A percentile compares a stretch with the other conserved stretches of the same genome.
phyloP scores from a whole-genome alignment of 352 stramenopile genomes.

The Phytophthora citricola region DNA sequence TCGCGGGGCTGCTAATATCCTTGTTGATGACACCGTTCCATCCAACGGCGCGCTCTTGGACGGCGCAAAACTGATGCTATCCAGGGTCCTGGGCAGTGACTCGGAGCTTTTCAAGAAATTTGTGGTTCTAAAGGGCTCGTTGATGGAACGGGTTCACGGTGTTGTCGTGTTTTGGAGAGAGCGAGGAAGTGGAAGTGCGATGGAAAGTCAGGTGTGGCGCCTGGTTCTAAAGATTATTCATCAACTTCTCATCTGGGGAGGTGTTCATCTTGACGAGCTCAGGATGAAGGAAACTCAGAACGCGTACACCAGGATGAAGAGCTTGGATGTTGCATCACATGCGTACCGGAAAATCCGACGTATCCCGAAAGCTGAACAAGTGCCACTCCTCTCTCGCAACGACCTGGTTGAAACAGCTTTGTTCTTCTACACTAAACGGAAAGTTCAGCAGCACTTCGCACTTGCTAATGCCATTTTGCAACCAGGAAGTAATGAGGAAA shows the following conservation, averaged over 20 bases:
- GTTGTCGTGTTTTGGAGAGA: conserved; percentile 60
- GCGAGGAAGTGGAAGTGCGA: conserved; percentile 48
- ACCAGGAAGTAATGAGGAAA: conserved; percentile 16
- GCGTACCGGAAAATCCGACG: conserved; percentile 37
- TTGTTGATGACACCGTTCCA: conserved; percentile 48
- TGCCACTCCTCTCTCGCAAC: conserved; percentile 60
- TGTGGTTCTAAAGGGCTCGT: conserved; percentile 46
- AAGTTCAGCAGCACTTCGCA: conserved; percentile 71
- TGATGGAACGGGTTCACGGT: conserved; percentile 53
- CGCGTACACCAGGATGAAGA: conserved; percentile 57
- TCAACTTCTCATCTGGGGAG: conserved; percentile 64
- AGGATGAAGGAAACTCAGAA: conserved; percentile 58
- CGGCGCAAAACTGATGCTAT: conserved; percentile 51
- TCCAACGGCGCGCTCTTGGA: conserved; percentile 40
- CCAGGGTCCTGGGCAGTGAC: conserved; percentile 38
- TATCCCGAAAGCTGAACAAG: conserved; percentile 29
- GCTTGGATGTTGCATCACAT: conserved; percentile 57
- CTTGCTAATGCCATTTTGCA: conserved; percentile 53
- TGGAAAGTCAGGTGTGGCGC: conserved; percentile 66
- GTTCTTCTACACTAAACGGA: conserved; percentile 68
- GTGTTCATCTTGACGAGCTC: conserved; percentile 51
- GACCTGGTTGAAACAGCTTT: conserved; percentile 72
- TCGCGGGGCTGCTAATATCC: conserved; percentile 54
- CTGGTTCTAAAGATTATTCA: conserved; percentile 53
- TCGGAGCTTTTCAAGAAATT: conserved; percentile 39